phyloP scores from a whole-genome alignment of 306 rosid species.

The Vachellia pachyceras region DNA sequence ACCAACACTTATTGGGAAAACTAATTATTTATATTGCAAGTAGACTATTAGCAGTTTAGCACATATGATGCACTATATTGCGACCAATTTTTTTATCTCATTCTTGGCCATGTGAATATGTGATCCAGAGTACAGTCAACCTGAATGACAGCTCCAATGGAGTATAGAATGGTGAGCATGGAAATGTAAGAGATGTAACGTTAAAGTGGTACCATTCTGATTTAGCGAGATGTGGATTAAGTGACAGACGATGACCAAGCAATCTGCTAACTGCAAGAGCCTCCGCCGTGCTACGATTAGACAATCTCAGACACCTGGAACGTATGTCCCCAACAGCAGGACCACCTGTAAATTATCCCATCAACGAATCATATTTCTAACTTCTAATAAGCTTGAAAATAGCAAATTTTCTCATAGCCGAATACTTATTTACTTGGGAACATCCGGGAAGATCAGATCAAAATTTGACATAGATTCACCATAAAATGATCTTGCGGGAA shows the following conservation, averaged over 20 bases:
- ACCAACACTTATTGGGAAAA: too few species aligned
- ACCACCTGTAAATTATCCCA: slow-evolving; percentile 60
- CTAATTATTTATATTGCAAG: neutral
- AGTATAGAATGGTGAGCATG: neutral
- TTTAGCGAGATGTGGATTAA: slow-evolving; percentile 68
- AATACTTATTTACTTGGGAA: neutral
- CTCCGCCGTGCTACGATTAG: slow-evolving; percentile 83
- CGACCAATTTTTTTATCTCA: neutral
- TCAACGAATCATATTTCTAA: slow-evolving; percentile 20
- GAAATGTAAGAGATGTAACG: neutral
- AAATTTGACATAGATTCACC: neutral
- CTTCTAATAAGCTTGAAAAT: neutral
- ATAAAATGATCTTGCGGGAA: neutral
- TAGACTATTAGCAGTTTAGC: neutral
- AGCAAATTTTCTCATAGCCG: neutral
- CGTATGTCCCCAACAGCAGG: slow-evolving; percentile 98
- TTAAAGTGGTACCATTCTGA: neutral
- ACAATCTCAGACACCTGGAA: slow-evolving; percentile 87
- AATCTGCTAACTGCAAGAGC: slow-evolving; percentile 85
- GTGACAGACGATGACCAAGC: slow-evolving; percentile 80
- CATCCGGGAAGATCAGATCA: neutral
- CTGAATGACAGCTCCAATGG: neutral
- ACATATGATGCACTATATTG: neutral
- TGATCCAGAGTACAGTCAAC: neutral
- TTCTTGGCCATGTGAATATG: neutral